A percentile compares a stretch with the other conserved stretches of the same genome.
Evolutionary conservation across 176 grass and related monocot genomes (phyloP).

Genomic region (Oryza glumipatula): DNA sequence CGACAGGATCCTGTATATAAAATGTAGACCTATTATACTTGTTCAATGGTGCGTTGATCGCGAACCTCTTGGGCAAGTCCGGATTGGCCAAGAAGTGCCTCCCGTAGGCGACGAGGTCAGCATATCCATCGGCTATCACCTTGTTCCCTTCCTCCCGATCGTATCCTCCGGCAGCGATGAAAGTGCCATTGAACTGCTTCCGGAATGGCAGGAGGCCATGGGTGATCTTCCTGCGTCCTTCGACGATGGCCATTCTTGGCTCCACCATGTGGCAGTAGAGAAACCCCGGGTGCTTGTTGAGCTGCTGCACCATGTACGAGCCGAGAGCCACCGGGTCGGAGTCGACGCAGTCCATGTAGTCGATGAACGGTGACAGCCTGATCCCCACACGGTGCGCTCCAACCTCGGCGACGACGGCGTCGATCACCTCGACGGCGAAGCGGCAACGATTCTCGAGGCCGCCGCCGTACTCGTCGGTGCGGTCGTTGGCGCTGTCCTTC

Average conservation of each 20-base stretch:
- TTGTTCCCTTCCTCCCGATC: constrained; percentile 32
- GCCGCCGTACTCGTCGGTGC: constrained; percentile 26
- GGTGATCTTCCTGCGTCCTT: neutral
- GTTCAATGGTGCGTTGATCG: neutral
- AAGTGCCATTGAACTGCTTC: constrained; percentile 8
- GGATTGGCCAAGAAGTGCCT: constrained; percentile 43
- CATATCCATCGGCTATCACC: constrained; percentile 3
- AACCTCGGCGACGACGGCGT: constrained; percentile 11
- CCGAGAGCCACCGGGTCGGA: constrained; percentile 17
- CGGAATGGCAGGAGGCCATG: constrained; percentile 18
- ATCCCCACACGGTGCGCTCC: constrained; percentile 40
- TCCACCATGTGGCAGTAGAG: constrained; percentile 50
- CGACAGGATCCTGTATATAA: constrained; percentile 17
- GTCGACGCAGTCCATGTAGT: constrained; percentile 36
- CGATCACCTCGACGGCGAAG: constrained; percentile 32
- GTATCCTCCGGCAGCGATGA: constrained; percentile 36
- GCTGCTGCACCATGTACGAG: constrained; percentile 22
- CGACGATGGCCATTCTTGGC: constrained; percentile 23
- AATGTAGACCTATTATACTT: constrained; percentile 39
- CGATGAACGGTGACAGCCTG: constrained; percentile 9
- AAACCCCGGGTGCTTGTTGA: neutral
- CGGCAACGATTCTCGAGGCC: constrained; percentile 48
- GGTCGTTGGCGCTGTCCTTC: constrained; percentile 47
- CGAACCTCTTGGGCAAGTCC: constrained; percentile 28
- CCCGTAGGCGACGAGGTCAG: constrained; percentile 36